Base-by-base conservation (phyloP, 2,329 filamentous ascomycete species). In the Aureobasidium sp. region DNA sequence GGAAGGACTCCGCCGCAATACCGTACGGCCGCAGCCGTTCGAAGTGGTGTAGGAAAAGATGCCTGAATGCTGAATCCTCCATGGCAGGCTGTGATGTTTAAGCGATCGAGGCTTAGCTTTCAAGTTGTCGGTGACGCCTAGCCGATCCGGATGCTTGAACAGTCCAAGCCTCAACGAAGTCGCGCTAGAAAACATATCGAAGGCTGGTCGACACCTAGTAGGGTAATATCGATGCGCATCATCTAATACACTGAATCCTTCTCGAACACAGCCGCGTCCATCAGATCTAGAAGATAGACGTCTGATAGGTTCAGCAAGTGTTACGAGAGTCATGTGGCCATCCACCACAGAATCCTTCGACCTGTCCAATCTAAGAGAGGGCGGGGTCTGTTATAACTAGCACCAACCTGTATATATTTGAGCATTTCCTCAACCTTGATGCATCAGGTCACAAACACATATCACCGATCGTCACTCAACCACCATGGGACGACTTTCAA, bases 401-500 rank as follows among this genome's bases (percentile, higher is more conserved):
- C 29, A 10, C 16, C 15, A 5, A 27, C 39, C n/a, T 44, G 13
- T 45, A 36, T 48, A 58, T 58, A 58, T 16, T 7, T 16, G 42
- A n/a, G 21, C 54, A 11, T 13, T 7, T n/a, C 25, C 13, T 13
- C 54, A 16, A 16, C 15, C 5, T 9, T 44, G 25, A 15, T 1
- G 29, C 29, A 21, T 21, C 37, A 30, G 16, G 1, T 25, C 29
- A 44, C 37, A 58, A 16, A 36, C 39, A 45, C 27, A 39, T 30
- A 36, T n/a, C 29, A 32, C 7, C 6, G 9, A 49, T 10, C 13
- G 7, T 4, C 9, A 21, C 5, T 13, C 25, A 41, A n/a, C 9
- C 30, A 59, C 6, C 11, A 62, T 62, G 59, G 30, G 54, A 54
- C 65, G 69, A 64, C 58, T 71, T 61, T 69, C 69, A 21, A 69